Conservation (phyloP, 192 early-diverging fungal genomes). For the Coemansia sp. region DNA sequence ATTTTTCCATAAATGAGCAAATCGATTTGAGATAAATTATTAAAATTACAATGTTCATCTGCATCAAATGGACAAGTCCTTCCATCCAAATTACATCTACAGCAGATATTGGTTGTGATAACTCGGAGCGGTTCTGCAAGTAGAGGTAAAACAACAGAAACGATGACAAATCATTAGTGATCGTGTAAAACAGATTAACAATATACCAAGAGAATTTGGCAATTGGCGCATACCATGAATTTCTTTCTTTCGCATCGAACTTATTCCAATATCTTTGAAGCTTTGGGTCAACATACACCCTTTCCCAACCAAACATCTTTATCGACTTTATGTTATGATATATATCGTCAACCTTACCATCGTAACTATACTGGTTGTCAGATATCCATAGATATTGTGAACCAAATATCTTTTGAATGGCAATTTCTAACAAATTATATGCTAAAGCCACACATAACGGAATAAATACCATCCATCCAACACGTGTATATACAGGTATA, state of each 20-base stretch:
- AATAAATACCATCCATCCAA: conserved; percentile 24
- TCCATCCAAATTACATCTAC: no score
- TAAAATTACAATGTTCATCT: no score
- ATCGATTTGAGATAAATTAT: no score
- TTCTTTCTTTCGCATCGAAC: conserved; percentile 1
- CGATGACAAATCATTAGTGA: not conserved
- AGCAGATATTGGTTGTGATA: no score
- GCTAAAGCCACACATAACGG: conserved; percentile 5
- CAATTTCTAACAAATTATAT: not conserved
- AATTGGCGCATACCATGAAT: not conserved
- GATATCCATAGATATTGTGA: not conserved
- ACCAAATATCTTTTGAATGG: conserved; percentile 4
- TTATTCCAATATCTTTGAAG: conserved; percentile 5
- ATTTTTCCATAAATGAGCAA: not conserved
- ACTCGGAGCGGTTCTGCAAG: not conserved
- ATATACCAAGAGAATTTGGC: not conserved
- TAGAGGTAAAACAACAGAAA: conserved; percentile 18
- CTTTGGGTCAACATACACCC: conserved; percentile 16
- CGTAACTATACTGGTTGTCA: not conserved
- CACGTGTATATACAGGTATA: conserved; percentile 14
- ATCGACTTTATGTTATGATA: conserved; percentile 32
- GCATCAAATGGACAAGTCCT: not conserved
- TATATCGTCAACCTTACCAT: conserved; percentile 17
- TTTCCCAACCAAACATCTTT: conserved; percentile 40
- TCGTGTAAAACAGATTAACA: not conserved